Percentiles rank a stretch among this genome's conserved stretches.
phyloP scores from a whole-genome alignment of 1,284 basidiomycete species.

The Tremellales sp. region DNA sequence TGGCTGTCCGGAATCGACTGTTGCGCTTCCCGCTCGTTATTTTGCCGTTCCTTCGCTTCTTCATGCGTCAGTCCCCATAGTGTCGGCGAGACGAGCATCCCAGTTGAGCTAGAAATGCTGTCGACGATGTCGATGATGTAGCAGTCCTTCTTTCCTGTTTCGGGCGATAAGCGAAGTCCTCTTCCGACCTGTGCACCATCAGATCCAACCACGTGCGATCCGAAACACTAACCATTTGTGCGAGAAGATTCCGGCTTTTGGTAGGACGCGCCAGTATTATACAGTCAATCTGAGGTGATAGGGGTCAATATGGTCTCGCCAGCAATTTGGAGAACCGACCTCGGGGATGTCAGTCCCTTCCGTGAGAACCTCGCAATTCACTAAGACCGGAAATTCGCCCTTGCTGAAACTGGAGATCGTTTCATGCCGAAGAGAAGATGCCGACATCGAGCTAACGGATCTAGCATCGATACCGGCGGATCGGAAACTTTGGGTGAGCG shows the following conservation, averaged over 20 bases:
- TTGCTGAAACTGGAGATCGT: constrained; percentile 66
- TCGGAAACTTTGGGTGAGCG: constrained; percentile 70
- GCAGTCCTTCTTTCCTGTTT: constrained; percentile 79
- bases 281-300: constrained; percentile 66
- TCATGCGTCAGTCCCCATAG: constrained; percentile 80
- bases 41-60: constrained; percentile 51
- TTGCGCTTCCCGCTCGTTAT: constrained; percentile 52
- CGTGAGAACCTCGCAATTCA: constrained; percentile 91
- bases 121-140: constrained; percentile 90
- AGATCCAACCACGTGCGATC: neutral
- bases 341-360: constrained; percentile 89
- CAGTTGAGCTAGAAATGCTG: constrained; percentile 62
- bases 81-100: constrained; percentile 75
- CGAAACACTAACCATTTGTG: constrained; percentile 71
- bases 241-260: constrained; percentile 78
- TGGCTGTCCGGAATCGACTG: constrained; percentile 17
- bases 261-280: constrained; percentile 83
- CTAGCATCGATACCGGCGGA: constrained; percentile 79
- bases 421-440: constrained; percentile 60
- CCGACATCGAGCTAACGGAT: constrained; percentile 70
- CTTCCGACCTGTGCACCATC: constrained; percentile 67
- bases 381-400: constrained; percentile 75
- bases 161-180: constrained; percentile 79
- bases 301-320: neutral
- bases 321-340: constrained; percentile 28